Conservation (phyloP, 805 yeast species). For the Ascoidea tarda region DNA sequence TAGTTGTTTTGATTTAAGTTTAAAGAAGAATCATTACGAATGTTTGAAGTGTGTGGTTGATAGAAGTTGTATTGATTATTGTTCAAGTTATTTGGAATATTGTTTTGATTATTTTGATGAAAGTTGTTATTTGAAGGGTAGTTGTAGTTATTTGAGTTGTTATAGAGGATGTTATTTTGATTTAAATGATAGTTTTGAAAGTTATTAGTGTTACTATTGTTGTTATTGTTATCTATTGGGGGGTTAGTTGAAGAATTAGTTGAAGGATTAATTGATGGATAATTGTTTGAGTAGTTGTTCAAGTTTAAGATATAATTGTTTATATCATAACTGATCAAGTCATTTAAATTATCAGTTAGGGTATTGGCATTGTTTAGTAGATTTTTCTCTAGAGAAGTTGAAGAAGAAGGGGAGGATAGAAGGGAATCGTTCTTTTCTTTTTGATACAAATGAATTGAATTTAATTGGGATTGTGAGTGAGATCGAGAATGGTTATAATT, state of each 20-base stretch:
- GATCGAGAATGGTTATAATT: too few relatives aligned
- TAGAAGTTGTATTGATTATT: not conserved
- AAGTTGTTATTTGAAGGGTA: not conserved
- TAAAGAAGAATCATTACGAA: not conserved
- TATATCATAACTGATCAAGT: not conserved
- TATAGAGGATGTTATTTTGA: too few relatives aligned
- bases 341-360: not conserved
- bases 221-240: too few relatives aligned
- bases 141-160: not conserved
- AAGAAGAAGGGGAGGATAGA: not conserved
- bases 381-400: not conserved
- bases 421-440: not conserved
- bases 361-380: not conserved
- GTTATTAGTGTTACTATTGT: not conserved
- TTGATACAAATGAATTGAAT: not conserved
- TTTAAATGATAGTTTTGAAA: too few relatives aligned
- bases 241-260: not conserved
- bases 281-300: not conserved
- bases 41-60: not conserved
- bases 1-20: not conserved
- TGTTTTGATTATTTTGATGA: not conserved
- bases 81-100: not conserved
- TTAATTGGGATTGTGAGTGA: not conserved
- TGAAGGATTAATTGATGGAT: not conserved
- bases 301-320: not conserved